Evolutionary conservation across 2,329 filamentous ascomycete species (phyloP), one percentile per base, ranked within the genome.

Genomic region (Claviceps digitariae): DNA sequence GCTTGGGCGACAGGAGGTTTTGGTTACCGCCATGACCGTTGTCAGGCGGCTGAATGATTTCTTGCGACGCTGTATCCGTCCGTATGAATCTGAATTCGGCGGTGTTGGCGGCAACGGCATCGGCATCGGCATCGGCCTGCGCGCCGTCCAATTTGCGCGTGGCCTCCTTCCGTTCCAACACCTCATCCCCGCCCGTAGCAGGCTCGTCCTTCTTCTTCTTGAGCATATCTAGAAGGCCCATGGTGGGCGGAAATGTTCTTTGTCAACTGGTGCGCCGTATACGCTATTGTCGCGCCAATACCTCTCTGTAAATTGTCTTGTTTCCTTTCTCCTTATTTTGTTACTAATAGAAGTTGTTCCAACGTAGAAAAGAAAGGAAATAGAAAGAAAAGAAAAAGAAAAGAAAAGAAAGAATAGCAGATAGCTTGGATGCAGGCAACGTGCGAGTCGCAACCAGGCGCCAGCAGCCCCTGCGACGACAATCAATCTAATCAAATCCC

Each of bases 21-120:
- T 66, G 60, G 56, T 66, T 63, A 51, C 61, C 60, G 3, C 43
- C 23, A 12, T 12, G 13, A 53, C 62, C 60, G 40, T 56, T 48
- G 48, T 57, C 66, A 7, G 89, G 86, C 12, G 87, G 86, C 53
- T 81, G 74, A 65, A 95, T 87, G 59, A 85, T 73, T 67, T 96
- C 89, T 65, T 90, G 79, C 1, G 84, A 82, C 58, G 82, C 71
- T 1, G 90, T 95, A 64, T 95, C 91, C 58, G 87, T 85, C 57
- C 90, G 84, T 63, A 93, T 77, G 71, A 96, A 89, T 57, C 78
- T 88, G 72, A 96, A 89, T 44, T 44, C 21, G 1, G 41, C 15
- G 13, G 21, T 2, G n/a, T n/a, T n/a, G 12, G 21, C 13, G 41
- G 21, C 17, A 13, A 13, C 34, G 13, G 34, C 3, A 13, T 15